These are phyloP conservation scores for Tieghemostelium lacteum DNA, from an alignment of 78 protist species.

Conservation along the genomic window DNA sequence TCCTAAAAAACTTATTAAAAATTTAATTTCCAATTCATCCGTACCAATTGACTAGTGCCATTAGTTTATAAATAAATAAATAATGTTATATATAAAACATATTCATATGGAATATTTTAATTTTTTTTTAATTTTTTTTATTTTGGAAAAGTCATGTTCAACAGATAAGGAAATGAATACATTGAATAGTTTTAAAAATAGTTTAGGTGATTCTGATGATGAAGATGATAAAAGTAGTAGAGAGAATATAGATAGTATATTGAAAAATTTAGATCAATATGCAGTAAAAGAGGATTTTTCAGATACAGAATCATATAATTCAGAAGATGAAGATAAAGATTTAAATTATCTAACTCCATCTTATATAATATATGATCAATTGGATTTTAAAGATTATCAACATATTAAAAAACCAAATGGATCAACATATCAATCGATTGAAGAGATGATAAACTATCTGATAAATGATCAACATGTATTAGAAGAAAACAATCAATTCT, in stretches of 20 bases:
- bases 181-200: too few species aligned
- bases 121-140: too few species aligned
- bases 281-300: neutral
- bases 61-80: too few species aligned
- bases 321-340: neutral
- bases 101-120: too few species aligned
- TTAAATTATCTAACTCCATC: neutral
- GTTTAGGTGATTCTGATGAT: too few species aligned
- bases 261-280: neutral
- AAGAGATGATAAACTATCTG: constrained; percentile 11
- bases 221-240: neutral
- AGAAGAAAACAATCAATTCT: constrained; percentile 6
- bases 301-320: neutral
- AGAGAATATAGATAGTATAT: neutral
- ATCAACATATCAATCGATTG: neutral
- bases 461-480: constrained; percentile 13
- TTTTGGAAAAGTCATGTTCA: too few species aligned
- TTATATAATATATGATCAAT: neutral
- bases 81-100: too few species aligned
- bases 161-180: too few species aligned
- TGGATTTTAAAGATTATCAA: neutral
- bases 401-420: constrained; percentile 1
- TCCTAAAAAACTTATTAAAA: constrained; percentile 25
- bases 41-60: too few species aligned
- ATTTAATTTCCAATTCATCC: constrained; percentile 21